Evolutionary conservation across 768 basidiomycete genomes (phyloP), one percentile per base, ranked within the genome.

Genomic region (Rhodotorula graminis): DNA sequence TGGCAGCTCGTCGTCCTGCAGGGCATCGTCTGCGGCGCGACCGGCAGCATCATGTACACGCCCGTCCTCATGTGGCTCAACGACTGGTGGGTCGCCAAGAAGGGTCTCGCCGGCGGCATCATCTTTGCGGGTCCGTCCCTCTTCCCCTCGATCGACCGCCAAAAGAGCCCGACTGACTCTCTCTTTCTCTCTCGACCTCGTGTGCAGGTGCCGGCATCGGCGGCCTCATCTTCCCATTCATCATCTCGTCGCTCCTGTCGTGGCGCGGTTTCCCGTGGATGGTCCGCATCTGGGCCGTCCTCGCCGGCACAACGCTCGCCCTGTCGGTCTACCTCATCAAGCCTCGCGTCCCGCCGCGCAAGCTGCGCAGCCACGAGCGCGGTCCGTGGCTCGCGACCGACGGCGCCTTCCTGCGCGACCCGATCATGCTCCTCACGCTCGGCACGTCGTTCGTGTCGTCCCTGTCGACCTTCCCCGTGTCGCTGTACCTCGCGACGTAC

Each of bases 1-100:
- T 72, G 68, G 70, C 73, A 74, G 2, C 46, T 77, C 5, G 57
- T 77, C 25, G 10, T 77, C 8, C 76, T 77, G 0, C 70, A 72
- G 21, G 72, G 72, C 16, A 68, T 74, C 3, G 53, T 77, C 0
- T 29, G 57, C 21, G 76, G 76, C 6, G 9, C 31, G 2, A 53
- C 58, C 0, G 76, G 72, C 19, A 65, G 67, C 1, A 56, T 77
- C 0, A 42, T 77, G 4, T 74, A 72, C 40, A 33, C 73, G 12
- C 76, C 76, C 0, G 68, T 74, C 0, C 37, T 77, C 0, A 47
- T 70, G 3, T 72, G 67, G 73, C 33, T 77, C 16, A 74, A 74
- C 42, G 40, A 19, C 12, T 42, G 52, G 44, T 55, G 27, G 25
- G 33, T 60, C 37, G 10, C 8, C 31, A 44, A 44, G 14, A 57